A percentile compares a stretch with the other conserved stretches of the same genome.
These are phyloP conservation scores for Pyronema domesticum DNA, from an alignment of 495 filamentous ascomycete genomes.

Conservation along the genomic window DNA sequence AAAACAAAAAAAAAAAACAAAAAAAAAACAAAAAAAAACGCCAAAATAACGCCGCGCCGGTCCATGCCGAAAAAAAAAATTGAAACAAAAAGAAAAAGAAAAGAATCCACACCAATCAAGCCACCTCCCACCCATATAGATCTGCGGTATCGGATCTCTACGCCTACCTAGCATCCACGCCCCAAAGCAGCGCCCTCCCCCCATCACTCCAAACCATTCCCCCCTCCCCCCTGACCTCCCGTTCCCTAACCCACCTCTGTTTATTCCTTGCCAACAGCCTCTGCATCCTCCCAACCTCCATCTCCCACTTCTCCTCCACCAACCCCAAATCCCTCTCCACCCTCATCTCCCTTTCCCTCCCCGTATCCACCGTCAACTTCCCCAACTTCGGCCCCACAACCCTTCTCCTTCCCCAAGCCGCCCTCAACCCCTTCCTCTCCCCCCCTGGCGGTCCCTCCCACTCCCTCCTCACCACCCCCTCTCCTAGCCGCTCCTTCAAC, in stretches of 20 bases:
- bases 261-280: conserved; percentile 17
- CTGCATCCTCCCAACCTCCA: conserved; percentile 16
- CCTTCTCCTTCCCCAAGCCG: conserved; percentile 12
- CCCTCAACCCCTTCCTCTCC: neutral
- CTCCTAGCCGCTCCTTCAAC: conserved; percentile 29
- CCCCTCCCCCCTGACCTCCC: neutral
- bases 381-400: conserved; percentile 10
- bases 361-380: conserved; percentile 3
- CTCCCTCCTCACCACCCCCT: neutral
- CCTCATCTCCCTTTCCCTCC: conserved; percentile 2
- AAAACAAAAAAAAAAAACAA: no score
- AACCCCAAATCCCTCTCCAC: conserved; percentile 16
- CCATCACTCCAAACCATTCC: no score
- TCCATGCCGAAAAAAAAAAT: no score
- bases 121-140: no score
- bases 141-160: no score
- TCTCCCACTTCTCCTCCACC: conserved; percentile 24
- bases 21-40: no score
- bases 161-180: neutral
- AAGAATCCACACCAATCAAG: no score
- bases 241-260: neutral
- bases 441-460: neutral
- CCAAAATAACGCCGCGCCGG: no score
- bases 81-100: no score
- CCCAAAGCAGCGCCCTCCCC: neutral